Evolutionary conservation across 495 filamentous ascomycete species (phyloP).

Genomic region (Penicillium bovifimosum): DNA sequence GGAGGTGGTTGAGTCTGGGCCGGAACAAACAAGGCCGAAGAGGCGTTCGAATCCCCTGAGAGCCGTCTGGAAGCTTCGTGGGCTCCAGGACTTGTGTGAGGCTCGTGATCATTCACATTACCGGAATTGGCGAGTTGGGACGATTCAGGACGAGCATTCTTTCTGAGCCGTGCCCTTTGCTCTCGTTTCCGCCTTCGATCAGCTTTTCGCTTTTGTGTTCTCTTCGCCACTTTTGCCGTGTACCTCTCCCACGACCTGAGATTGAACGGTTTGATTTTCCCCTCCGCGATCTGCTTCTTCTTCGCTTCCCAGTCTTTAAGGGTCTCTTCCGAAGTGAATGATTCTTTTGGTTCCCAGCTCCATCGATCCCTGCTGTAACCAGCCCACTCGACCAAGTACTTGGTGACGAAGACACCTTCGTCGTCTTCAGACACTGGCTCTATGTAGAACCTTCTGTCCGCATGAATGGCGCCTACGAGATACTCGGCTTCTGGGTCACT

Average conservation of each 20-base stretch:
- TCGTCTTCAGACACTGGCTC: constrained; percentile 1
- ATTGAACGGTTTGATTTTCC: constrained; percentile 43
- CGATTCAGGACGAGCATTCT: background rate
- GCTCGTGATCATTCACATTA: background rate
- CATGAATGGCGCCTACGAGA: constrained; percentile 41
- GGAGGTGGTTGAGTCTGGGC: background rate
- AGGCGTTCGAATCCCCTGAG: background rate
- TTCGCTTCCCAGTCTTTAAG: constrained; percentile 50
- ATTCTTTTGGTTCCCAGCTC: constrained; percentile 60
- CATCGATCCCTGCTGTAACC: constrained; percentile 50
- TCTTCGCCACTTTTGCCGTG: constrained; percentile 9
- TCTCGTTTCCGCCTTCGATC: background rate
- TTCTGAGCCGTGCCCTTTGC: background rate
- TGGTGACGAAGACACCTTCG: constrained; percentile 7
- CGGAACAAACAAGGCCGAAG: background rate
- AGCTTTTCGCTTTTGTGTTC: constrained; percentile 18
- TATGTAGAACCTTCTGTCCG: constrained; percentile 32
- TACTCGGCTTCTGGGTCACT: constrained; percentile 39
- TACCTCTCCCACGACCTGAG: constrained; percentile 39
- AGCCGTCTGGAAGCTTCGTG: background rate
- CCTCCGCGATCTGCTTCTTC: constrained; percentile 39
- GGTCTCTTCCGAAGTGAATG: constrained; percentile 46
- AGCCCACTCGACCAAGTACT: constrained; percentile 62
- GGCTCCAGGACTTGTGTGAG: background rate
- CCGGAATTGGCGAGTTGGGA: background rate